A percentile compares a stretch with the other conserved stretches of the same genome.
Evolutionary conservation across 192 early-diverging fungal genomes (phyloP).

Genomic region (Coemansia sp.): DNA sequence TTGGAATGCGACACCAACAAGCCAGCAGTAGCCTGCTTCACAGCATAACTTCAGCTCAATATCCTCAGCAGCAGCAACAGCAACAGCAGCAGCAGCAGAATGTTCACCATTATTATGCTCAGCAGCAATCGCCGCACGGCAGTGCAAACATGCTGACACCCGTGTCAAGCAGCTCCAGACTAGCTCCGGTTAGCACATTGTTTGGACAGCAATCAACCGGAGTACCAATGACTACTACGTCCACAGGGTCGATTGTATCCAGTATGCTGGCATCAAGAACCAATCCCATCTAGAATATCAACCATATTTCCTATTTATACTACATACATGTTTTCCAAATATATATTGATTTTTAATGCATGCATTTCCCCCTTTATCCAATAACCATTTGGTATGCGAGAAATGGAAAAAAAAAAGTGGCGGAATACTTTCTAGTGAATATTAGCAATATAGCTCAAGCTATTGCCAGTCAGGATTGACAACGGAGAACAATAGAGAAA

Average conservation of each 20-base stretch:
- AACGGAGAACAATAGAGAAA: constrained; percentile 1
- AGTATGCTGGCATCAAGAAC: constrained; percentile 47
- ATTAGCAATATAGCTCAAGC: too few species aligned
- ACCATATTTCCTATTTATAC: constrained; percentile 24
- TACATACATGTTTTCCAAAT: constrained; percentile 28
- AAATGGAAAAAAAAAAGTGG: too few species aligned
- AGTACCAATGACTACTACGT: constrained; percentile 22
- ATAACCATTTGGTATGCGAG: too few species aligned
- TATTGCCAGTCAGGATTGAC: background rate
- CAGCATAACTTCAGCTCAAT: constrained; percentile 2
- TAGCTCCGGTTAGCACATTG: constrained; percentile 38
- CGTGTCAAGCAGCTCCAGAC: constrained; percentile 26
- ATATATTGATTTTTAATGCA: background rate
- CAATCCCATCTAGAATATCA: constrained; percentile 44
- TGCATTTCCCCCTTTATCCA: too few species aligned
- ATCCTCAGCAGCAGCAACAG: constrained; percentile 14
- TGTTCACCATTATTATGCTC: background rate
- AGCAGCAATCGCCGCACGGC: constrained; percentile 9
- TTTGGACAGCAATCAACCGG: constrained; percentile 32
- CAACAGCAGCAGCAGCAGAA: background rate
- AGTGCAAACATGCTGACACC: constrained; percentile 16
- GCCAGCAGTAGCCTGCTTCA: background rate
- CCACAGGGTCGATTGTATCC: constrained; percentile 37
- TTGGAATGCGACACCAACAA: constrained; percentile 4
- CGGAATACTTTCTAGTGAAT: too few species aligned